Evolutionary conservation across 2,329 filamentous ascomycete species (phyloP).

Genomic region (Fonsecaea multimorphosa): DNA sequence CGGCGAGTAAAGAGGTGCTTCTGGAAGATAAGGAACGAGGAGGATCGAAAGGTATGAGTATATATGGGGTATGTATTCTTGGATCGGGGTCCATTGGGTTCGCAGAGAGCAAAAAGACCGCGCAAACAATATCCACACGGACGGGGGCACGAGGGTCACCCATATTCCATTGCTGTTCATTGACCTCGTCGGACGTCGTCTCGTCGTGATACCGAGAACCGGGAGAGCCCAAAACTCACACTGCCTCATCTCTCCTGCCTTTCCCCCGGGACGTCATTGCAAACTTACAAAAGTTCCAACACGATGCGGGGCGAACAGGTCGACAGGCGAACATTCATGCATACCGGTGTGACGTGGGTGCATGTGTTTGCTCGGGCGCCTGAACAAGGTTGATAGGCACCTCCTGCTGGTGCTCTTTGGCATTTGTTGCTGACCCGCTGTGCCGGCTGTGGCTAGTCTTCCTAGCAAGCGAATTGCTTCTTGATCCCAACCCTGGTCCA

Average conservation of each 20-base stretch:
- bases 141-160: neutral
- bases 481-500: constrained; percentile 12
- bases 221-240: neutral
- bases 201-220: neutral
- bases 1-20: neutral
- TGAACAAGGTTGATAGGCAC: constrained; percentile 18
- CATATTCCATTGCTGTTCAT: neutral
- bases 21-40: neutral
- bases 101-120: neutral
- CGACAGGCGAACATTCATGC: constrained; percentile 5
- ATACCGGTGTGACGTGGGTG: constrained; percentile 1
- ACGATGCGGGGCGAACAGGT: neutral
- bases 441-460: neutral
- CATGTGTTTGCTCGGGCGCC: constrained; percentile 14
- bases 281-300: neutral
- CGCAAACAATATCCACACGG: neutral
- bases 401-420: constrained; percentile 11
- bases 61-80: neutral
- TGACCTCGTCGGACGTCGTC: neutral
- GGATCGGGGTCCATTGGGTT: neutral
- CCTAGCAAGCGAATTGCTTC: constrained; percentile 16
- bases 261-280: neutral
- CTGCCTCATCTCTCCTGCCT: neutral
- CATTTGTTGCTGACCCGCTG: neutral
- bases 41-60: neutral